Percentiles rank a stretch among this genome's conserved stretches.
Conservation (phyloP, 2,329 filamentous ascomycete genomes). For the Didymella pinodella region DNA sequence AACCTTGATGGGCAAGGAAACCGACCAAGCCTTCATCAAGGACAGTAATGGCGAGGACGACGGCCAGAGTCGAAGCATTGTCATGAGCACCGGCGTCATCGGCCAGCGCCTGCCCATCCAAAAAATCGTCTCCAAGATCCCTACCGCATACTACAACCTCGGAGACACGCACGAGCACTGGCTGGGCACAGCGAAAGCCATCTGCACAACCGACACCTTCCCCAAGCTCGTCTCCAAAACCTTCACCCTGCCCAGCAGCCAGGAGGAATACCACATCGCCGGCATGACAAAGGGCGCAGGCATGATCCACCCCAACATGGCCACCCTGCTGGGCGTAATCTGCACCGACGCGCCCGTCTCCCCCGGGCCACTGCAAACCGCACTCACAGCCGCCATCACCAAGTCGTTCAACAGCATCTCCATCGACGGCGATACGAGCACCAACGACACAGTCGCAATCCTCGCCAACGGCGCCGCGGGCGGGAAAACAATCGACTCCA, state of each 20-base stretch:
- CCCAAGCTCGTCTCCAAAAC: conserved; percentile 89
- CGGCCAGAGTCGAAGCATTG: conserved; percentile 71
- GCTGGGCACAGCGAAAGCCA: conserved; percentile 85
- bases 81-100: conserved; percentile 99
- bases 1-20: conserved; percentile 78
- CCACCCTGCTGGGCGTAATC: conserved; percentile 88
- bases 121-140: conserved; percentile 86
- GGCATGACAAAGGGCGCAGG: conserved; percentile 98
- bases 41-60: conserved; percentile 49
- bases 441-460: conserved; percentile 93
- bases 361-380: conserved; percentile 68
- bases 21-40: conserved; percentile 69
- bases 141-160: conserved; percentile 74
- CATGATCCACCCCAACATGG: conserved; percentile 99
- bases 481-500: conserved; percentile 67
- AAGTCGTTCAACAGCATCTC: conserved; percentile 96
- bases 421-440: conserved; percentile 95
- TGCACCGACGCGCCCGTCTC: conserved; percentile 89
- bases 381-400: conserved; percentile 78
- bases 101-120: conserved; percentile 91
- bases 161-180: conserved; percentile 83
- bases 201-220: conserved; percentile 98
- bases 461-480: conserved; percentile 95
- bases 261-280: conserved; percentile 81
- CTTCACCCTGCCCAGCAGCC: conserved; percentile 84